Evolutionary conservation across 148 eudicot species (phyloP).

Genomic region (Spergularia bocconei): DNA sequence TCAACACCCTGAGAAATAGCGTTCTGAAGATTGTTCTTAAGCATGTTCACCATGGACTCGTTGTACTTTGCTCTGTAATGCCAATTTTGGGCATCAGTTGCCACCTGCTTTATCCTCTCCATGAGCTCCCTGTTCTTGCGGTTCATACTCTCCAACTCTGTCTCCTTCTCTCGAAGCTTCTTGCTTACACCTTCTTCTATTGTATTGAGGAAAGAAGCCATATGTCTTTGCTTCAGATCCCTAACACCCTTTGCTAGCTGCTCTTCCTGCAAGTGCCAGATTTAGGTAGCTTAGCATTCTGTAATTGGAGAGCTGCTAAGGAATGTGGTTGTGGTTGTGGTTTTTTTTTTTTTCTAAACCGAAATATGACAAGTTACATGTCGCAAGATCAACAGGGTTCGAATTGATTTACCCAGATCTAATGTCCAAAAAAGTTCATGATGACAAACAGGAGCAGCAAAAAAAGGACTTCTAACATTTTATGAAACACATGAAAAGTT

Average conservation of each 20-base stretch:
- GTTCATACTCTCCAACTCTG: conserved; percentile 66
- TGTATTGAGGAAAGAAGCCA: conserved; percentile 55
- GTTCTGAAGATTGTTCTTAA: conserved; percentile 71
- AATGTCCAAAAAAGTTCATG: too few relatives aligned
- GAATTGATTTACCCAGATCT: too few relatives aligned
- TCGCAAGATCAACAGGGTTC: too few relatives aligned
- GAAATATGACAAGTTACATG: too few relatives aligned
- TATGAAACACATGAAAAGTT: too few relatives aligned
- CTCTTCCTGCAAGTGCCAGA: conserved; percentile 58
- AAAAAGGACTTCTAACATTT: too few relatives aligned
- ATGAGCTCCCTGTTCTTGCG: conserved; percentile 70
- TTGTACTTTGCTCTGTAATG: conserved; percentile 81
- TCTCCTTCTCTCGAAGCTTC: conserved; percentile 69
- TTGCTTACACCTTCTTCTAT: conserved; percentile 60
- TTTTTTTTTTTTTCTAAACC: too few relatives aligned
- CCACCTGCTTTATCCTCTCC: conserved; percentile 72
- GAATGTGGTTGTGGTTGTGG: too few relatives aligned
- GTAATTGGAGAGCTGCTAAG: neutral
- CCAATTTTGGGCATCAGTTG: conserved; percentile 78
- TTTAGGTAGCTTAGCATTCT: neutral
- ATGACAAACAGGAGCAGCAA: too few relatives aligned
- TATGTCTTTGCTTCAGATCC: conserved; percentile 70
- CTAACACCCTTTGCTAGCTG: conserved; percentile 63
- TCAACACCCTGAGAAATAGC: conserved; percentile 60
- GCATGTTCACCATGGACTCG: conserved; percentile 62